These are phyloP conservation scores for Cryphonectria radicalis DNA, from an alignment of 2,329 filamentous ascomycete genomes.

Conservation along the genomic window DNA sequence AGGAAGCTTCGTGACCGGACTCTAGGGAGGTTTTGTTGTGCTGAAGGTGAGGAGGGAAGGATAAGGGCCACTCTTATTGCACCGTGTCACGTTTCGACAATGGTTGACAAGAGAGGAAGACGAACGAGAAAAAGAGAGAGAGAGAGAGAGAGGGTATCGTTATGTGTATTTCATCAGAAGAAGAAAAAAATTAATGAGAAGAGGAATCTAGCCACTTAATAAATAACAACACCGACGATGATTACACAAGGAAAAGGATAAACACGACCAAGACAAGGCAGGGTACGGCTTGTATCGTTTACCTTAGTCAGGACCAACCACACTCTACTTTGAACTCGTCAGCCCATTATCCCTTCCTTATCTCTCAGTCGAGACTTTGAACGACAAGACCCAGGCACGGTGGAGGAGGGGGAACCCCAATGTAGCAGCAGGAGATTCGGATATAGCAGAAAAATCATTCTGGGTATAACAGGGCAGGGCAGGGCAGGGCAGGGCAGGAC, in stretches of 20 bases:
- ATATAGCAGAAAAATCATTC: neutral
- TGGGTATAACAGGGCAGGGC: neutral
- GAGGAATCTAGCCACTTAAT: neutral
- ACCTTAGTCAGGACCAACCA: neutral
- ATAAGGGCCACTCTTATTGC: neutral
- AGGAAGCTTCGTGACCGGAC: neutral
- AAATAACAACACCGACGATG: neutral
- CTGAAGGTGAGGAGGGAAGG: neutral
- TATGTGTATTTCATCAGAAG: neutral
- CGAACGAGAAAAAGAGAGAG: neutral
- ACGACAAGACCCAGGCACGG: neutral
- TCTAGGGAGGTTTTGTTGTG: too few species aligned
- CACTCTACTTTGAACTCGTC: constrained; percentile 7
- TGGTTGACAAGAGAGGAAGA: neutral
- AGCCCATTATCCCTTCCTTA: constrained; percentile 12
- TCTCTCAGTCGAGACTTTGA: neutral
- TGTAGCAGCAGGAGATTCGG: neutral
- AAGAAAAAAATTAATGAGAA: neutral
- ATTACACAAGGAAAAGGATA: neutral
- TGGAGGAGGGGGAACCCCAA: neutral
- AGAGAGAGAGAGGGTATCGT: neutral
- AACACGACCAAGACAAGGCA: neutral
- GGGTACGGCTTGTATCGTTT: neutral
- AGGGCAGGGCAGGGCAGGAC: neutral
- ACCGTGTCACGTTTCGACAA: constrained; percentile 6